These are phyloP conservation scores for Colletotrichum sp. DNA, from an alignment of 2,329 filamentous ascomycete genomes.

Conservation along the genomic window DNA sequence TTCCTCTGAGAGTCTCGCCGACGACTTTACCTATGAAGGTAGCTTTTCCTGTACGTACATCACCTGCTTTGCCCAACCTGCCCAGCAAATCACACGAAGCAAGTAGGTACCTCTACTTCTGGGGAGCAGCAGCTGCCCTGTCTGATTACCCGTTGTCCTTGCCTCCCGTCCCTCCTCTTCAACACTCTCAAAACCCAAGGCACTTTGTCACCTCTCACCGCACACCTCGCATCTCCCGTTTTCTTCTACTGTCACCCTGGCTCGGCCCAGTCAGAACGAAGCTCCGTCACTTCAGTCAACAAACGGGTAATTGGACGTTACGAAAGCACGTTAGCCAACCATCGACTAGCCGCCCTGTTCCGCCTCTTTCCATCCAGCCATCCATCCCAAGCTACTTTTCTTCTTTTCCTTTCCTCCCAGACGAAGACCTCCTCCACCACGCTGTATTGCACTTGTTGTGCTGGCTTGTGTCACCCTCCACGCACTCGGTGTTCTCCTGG, in stretches of 20 bases:
- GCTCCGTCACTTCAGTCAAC: background rate
- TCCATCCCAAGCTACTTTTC: background rate
- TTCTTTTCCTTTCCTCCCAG: background rate
- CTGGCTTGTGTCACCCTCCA: background rate
- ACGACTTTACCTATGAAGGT: background rate
- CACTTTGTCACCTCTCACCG: background rate
- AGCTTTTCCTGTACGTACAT: background rate
- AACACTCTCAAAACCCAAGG: background rate
- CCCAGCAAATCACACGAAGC: background rate
- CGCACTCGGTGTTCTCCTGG: background rate
- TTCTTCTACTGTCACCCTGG: background rate
- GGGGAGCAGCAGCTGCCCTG: background rate
- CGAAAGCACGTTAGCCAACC: background rate
- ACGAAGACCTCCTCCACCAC: background rate
- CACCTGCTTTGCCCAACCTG: background rate
- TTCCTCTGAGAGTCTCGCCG: background rate
- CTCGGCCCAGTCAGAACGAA: background rate
- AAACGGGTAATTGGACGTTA: background rate
- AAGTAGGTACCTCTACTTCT: background rate
- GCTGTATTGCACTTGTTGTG: background rate
- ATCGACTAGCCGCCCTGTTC: background rate
- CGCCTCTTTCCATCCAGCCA: constrained; percentile 7
- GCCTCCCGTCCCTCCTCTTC: background rate
- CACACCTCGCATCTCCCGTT: background rate
- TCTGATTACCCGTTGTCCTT: background rate